phyloP scores from a whole-genome alignment of 1,284 basidiomycete genomes.

The Clitocybe nebularis region DNA sequence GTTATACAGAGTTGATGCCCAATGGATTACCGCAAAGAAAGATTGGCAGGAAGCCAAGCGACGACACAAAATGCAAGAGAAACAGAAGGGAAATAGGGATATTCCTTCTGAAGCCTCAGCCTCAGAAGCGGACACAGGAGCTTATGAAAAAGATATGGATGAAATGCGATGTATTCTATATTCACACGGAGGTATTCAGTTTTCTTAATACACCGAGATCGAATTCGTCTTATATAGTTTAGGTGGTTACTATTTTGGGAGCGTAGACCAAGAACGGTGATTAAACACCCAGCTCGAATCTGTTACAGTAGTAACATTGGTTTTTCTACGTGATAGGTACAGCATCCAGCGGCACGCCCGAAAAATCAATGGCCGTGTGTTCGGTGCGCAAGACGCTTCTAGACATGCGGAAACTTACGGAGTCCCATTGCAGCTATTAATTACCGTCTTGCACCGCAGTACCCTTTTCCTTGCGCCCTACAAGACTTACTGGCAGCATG shows the following conservation, averaged over 20 bases:
- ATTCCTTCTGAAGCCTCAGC: constrained; percentile 5
- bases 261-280: constrained; percentile 73
- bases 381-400: constrained; percentile 51
- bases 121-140: constrained; percentile 24
- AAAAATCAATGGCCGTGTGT: constrained; percentile 86
- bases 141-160: constrained; percentile 73
- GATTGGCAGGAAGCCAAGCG: constrained; percentile 65
- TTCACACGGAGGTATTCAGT: constrained; percentile 65
- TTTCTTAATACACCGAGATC: background rate
- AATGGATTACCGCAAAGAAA: constrained; percentile 85
- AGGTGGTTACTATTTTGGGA: constrained; percentile 83
- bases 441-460: constrained; percentile 90
- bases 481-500: constrained; percentile 87
- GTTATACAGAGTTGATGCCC: constrained; percentile 77
- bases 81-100: constrained; percentile 3
- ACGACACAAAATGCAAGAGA: constrained; percentile 41
- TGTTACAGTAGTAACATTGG: constrained; percentile 3
- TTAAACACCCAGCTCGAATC: constrained; percentile 2
- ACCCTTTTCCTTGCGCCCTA: constrained; percentile 93
- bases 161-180: constrained; percentile 84
- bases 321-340: constrained; percentile 52
- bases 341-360: constrained; percentile 84
- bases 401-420: background rate
- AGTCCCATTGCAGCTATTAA: constrained; percentile 61
- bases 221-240: constrained; percentile 7